These are phyloP conservation scores for Ailanthus altissimus DNA, from an alignment of 345 rosid species.

Conservation along the genomic window DNA sequence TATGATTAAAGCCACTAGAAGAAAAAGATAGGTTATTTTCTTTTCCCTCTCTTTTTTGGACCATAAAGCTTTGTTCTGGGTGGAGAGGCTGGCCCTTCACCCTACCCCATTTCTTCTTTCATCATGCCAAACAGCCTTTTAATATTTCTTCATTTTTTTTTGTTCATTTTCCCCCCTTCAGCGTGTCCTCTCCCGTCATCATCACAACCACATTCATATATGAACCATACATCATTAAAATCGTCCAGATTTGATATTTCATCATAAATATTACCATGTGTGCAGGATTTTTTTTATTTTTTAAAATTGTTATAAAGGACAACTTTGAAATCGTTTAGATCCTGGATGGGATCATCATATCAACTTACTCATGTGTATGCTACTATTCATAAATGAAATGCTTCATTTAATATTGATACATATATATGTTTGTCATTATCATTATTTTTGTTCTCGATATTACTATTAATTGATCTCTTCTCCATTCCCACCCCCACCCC, in stretches of 20 bases:
- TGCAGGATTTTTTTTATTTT: neutral
- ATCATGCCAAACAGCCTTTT: conserved; percentile 16
- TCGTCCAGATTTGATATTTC: neutral
- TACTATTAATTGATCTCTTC: neutral
- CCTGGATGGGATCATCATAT: too few relatives aligned
- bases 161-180: neutral
- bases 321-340: too few relatives aligned
- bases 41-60: conserved; percentile 26
- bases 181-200: neutral
- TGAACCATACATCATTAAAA: neutral
- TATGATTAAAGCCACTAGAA: conserved; percentile 46
- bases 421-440: too few relatives aligned
- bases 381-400: too few relatives aligned
- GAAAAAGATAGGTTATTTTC: conserved; percentile 8
- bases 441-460: too few relatives aligned
- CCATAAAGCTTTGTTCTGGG: conserved; percentile 29
- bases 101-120: conserved; percentile 24
- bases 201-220: neutral
- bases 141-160: too few relatives aligned
- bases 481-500: too few relatives aligned
- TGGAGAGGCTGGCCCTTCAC: conserved; percentile 33
- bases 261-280: neutral
- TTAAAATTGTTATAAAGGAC: too few relatives aligned
- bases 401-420: too few relatives aligned
- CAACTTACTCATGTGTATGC: too few relatives aligned